phyloP scores from a whole-genome alignment of 345 rosid species.

The Kernera saxatilis region DNA sequence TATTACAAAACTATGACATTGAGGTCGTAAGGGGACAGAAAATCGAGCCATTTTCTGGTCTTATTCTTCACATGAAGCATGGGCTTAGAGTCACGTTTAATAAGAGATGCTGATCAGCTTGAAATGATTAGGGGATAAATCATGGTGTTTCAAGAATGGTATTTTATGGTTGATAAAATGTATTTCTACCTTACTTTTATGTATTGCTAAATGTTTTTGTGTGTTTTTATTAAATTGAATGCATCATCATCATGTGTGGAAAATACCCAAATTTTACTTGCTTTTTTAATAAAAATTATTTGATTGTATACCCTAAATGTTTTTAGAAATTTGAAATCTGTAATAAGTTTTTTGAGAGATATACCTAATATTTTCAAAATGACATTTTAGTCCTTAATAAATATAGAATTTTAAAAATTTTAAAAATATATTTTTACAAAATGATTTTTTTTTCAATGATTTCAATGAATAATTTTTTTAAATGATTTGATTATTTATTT shows the following conservation, averaged over 20 bases:
- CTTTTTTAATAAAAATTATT: not conserved
- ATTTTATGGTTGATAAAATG: not conserved
- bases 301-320: too few species aligned
- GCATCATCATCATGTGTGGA: not conserved
- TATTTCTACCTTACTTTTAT: not conserved
- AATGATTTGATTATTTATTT: too few species aligned
- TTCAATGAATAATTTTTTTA: too few species aligned
- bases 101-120: not conserved
- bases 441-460: too few species aligned
- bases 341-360: too few species aligned
- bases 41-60: not conserved
- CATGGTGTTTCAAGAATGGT: not conserved
- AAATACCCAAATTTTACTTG: too few species aligned
- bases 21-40: not conserved
- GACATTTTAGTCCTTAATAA: too few species aligned
- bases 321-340: too few species aligned
- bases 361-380: too few species aligned
- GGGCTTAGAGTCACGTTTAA: not conserved
- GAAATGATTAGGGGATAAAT: not conserved
- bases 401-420: too few species aligned
- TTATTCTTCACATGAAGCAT: conserved; percentile 8
- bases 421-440: too few species aligned
- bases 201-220: too few species aligned
- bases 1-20: conserved; percentile 13
- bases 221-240: not conserved